A percentile compares a stretch with the other conserved stretches of the same genome.
phyloP scores from a whole-genome alignment of 305 asterid species.

The Ilex paraguariensis region DNA sequence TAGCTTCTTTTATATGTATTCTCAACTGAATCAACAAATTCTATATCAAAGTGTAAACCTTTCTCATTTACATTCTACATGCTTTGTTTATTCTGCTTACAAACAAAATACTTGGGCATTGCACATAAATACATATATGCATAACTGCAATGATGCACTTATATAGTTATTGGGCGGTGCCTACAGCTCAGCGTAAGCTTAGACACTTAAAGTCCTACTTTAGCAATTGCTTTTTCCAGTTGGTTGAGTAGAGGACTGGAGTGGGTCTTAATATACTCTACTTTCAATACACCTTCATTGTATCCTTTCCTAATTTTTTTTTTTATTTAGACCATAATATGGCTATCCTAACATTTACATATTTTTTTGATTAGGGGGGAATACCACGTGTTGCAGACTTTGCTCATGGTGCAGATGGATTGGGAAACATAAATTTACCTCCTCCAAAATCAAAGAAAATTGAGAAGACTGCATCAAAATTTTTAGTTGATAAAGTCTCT shows the following conservation, averaged over 20 bases:
- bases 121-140: too few relatives aligned
- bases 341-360: too few relatives aligned
- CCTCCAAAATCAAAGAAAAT: constrained; percentile 57
- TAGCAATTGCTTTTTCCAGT: too few relatives aligned
- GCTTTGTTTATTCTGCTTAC: too few relatives aligned
- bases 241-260: too few relatives aligned
- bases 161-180: too few relatives aligned
- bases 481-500: constrained; percentile 42
- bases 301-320: neutral
- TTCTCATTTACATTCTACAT: too few relatives aligned
- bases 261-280: neutral
- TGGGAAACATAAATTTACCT: constrained; percentile 57
- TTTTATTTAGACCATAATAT: neutral
- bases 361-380: constrained; percentile 38
- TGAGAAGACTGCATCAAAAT: constrained; percentile 71
- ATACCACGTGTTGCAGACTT: constrained; percentile 80
- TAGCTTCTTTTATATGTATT: constrained; percentile 10
- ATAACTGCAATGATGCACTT: too few relatives aligned
- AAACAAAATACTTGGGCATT: too few relatives aligned
- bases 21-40: neutral
- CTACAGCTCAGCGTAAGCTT: too few relatives aligned
- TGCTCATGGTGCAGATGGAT: constrained; percentile 79
- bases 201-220: too few relatives aligned
- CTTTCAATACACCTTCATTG: neutral
- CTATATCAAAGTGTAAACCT: neutral